Percentiles rank a stretch among this genome's conserved stretches.
These are phyloP conservation scores for Phaffia tasmanica DNA, from an alignment of 768 basidiomycete genomes.

Conservation along the genomic window DNA sequence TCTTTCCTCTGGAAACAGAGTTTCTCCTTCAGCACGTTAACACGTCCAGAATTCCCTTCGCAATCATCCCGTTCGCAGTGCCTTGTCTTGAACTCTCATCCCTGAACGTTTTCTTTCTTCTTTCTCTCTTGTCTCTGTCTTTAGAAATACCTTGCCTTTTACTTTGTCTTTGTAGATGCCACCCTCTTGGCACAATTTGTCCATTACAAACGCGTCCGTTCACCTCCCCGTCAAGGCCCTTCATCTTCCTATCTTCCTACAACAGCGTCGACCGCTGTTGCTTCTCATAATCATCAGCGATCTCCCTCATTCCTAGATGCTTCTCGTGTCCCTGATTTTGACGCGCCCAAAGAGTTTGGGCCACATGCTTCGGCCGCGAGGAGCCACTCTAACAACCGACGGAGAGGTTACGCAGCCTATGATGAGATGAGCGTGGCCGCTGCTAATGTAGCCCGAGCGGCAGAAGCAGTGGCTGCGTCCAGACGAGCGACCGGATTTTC, in stretches of 20 bases:
- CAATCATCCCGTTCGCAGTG: not conserved
- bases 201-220: slow-evolving; percentile 12
- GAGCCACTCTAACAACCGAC: slow-evolving; percentile 41
- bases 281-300: not conserved
- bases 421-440: slow-evolving; percentile 43
- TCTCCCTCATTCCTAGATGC: not conserved
- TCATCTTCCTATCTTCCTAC: not conserved
- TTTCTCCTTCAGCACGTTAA: slow-evolving; percentile 3
- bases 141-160: slow-evolving; percentile 79
- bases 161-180: slow-evolving; percentile 77
- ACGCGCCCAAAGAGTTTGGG: not conserved
- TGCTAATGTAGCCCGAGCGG: slow-evolving; percentile 60
- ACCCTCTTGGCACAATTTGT: slow-evolving; percentile 45
- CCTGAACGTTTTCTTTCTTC: slow-evolving; percentile 26
- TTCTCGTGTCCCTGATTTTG: no score
- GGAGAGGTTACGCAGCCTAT: slow-evolving; percentile 33
- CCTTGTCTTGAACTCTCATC: not conserved
- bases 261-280: slow-evolving; percentile 1
- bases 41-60: not conserved
- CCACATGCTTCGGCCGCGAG: slow-evolving; percentile 13
- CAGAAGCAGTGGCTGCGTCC: slow-evolving; percentile 49
- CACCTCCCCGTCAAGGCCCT: not conserved
- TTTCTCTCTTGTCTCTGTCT: not conserved
- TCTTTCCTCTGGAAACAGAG: not conserved
- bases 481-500: slow-evolving; percentile 1